A percentile compares a stretch with the other conserved stretches of the same genome.
These are phyloP conservation scores for Pleurostoma richardsiae DNA, from an alignment of 2,329 filamentous ascomycete species.

Conservation along the genomic window DNA sequence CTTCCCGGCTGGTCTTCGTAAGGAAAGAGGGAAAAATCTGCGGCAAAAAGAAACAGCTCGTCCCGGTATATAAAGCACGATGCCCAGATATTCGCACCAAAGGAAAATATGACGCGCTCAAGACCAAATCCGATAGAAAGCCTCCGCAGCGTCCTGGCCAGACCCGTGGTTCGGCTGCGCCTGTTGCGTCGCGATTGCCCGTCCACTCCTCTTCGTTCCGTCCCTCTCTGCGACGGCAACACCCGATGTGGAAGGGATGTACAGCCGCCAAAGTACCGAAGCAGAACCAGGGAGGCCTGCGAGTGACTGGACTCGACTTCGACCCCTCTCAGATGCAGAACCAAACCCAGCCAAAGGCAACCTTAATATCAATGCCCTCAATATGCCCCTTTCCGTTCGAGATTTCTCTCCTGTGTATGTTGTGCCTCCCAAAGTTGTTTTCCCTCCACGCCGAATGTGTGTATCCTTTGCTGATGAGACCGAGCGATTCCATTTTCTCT, in stretches of 20 bases:
- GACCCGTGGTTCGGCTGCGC: not conserved
- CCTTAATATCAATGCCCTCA: not conserved
- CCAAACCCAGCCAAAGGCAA: not conserved
- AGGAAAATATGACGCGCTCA: not conserved
- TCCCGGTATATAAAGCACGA: not conserved
- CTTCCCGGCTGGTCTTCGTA: too few relatives aligned
- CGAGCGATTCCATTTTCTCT: not conserved
- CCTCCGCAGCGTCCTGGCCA: not conserved
- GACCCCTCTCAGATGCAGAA: not conserved
- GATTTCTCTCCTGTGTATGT: not conserved
- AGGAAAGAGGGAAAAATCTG: too few relatives aligned
- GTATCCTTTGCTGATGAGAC: not conserved
- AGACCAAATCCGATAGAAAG: not conserved
- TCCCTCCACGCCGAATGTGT: not conserved
- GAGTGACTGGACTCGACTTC: not conserved
- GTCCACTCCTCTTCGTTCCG: too few relatives aligned
- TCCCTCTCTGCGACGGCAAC: too few relatives aligned
- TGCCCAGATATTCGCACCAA: not conserved
- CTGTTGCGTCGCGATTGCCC: not conserved
- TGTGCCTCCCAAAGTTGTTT: not conserved
- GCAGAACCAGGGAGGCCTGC: not conserved
- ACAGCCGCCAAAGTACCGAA: not conserved
- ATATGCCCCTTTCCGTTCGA: not conserved
- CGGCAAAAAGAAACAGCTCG: too few relatives aligned
- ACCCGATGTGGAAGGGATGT: not conserved